phyloP scores from a whole-genome alignment of 441 rosid genomes.

The Codiaeum variegatum region DNA sequence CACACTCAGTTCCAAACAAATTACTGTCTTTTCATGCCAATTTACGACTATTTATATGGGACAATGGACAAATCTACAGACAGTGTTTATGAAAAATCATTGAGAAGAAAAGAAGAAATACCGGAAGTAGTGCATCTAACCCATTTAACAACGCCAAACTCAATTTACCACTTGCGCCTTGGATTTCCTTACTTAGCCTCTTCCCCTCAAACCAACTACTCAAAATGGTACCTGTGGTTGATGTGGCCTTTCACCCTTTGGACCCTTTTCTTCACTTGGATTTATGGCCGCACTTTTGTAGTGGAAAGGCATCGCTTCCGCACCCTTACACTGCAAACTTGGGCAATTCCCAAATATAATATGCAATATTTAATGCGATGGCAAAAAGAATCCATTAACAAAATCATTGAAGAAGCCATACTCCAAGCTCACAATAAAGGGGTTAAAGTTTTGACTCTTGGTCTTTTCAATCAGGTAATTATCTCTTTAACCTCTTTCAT shows the following conservation, averaged over 20 bases:
- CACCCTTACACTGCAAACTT: constrained; percentile 52
- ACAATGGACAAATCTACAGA: constrained; percentile 41
- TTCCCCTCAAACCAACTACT: constrained; percentile 32
- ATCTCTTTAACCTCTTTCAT: no score
- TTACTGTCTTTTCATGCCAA: constrained; percentile 55
- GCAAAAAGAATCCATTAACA: constrained; percentile 50
- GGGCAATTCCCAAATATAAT: constrained; percentile 62
- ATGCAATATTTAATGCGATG: constrained; percentile 47
- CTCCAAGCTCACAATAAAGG: constrained; percentile 61
- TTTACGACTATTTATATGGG: constrained; percentile 47
- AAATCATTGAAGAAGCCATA: constrained; percentile 55
- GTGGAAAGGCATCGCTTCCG: constrained; percentile 42
- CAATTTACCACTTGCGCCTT: constrained; percentile 41
- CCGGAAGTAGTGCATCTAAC: constrained; percentile 54
- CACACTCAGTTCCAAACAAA: constrained; percentile 61
- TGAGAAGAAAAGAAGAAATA: constrained; percentile 31
- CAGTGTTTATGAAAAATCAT: constrained; percentile 27
- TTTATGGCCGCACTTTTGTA: constrained; percentile 35
- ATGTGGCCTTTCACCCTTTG: constrained; percentile 48
- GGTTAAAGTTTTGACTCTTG: constrained; percentile 60
- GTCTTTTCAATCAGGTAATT: constrained; percentile 63
- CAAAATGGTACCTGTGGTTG: constrained; percentile 34
- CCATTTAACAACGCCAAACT: constrained; percentile 43
- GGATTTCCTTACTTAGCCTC: constrained; percentile 51
- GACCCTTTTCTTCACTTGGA: constrained; percentile 32